These are phyloP conservation scores for Blastomyces parvus DNA, from an alignment of 2,329 filamentous ascomycete genomes.

Conservation along the genomic window DNA sequence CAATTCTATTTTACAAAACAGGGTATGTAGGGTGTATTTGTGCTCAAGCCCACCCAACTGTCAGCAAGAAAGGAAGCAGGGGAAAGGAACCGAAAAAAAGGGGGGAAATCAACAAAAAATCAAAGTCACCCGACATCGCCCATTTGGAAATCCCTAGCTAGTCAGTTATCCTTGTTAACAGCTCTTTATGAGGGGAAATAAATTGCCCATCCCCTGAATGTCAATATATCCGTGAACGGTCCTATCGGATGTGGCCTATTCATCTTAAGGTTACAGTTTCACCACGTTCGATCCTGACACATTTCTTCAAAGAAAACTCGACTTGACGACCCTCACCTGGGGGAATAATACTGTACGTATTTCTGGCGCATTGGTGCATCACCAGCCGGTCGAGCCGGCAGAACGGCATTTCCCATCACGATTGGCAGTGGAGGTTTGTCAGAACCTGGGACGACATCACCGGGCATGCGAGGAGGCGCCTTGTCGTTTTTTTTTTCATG, in stretches of 20 bases:
- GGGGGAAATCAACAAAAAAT: background rate
- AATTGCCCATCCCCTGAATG: background rate
- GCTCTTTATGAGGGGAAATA: background rate
- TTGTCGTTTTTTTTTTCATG: slow-evolving; percentile 17
- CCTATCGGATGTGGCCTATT: background rate
- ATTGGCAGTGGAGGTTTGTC: background rate
- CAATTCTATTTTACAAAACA: no score
- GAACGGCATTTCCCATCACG: background rate
- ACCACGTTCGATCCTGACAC: background rate
- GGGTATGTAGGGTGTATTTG: no score
- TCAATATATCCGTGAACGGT: background rate
- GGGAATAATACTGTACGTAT: slow-evolving; percentile 5
- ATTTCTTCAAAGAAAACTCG: background rate
- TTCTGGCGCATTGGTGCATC: background rate
- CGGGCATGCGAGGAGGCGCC: background rate
- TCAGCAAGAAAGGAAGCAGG: no score
- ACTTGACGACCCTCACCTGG: background rate
- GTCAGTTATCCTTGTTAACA: background rate
- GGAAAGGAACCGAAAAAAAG: no score
- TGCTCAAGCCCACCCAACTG: no score
- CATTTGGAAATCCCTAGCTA: no score
- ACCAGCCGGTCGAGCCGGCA: background rate
- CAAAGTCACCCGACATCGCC: background rate
- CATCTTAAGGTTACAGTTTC: background rate
- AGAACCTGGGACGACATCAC: background rate